These are phyloP conservation scores for Trifolium dubium DNA, from an alignment of 306 rosid genomes.

Conservation along the genomic window DNA sequence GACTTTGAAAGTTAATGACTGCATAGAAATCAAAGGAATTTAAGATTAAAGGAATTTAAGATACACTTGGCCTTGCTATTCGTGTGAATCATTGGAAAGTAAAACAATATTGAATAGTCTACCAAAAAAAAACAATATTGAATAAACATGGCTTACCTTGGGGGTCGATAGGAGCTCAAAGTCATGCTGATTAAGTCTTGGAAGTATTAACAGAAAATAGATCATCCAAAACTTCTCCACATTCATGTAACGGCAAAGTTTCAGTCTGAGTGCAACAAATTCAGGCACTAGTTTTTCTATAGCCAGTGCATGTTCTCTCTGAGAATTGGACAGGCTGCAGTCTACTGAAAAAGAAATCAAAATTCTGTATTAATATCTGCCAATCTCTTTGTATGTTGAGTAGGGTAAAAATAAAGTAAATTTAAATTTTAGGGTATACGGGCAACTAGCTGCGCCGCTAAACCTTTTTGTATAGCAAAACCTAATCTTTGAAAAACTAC, in stretches of 20 bases:
- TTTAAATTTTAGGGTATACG: too few relatives aligned
- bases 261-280: conserved; percentile 61
- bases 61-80: background rate
- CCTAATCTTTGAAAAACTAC: too few relatives aligned
- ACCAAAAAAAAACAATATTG: background rate
- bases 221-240: conserved; percentile 87
- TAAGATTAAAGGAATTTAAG: conserved; percentile 8
- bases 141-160: conserved; percentile 59
- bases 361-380: conserved; percentile 14
- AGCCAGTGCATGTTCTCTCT: conserved; percentile 70
- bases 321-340: conserved; percentile 73
- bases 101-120: conserved; percentile 14
- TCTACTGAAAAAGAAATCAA: conserved; percentile 58
- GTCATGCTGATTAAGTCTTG: conserved; percentile 69
- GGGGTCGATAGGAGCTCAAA: conserved; percentile 69
- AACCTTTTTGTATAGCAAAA: too few relatives aligned
- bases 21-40: conserved; percentile 12
- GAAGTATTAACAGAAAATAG: conserved; percentile 79
- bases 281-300: conserved; percentile 71
- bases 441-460: too few relatives aligned
- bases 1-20: conserved; percentile 15
- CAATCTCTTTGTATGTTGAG: conserved; percentile 13
- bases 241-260: conserved; percentile 68
- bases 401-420: conserved; percentile 13
- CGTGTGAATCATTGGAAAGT: conserved; percentile 31